phyloP scores from a whole-genome alignment of 805 yeast genomes.

The Middelhovenomyces tepae region DNA sequence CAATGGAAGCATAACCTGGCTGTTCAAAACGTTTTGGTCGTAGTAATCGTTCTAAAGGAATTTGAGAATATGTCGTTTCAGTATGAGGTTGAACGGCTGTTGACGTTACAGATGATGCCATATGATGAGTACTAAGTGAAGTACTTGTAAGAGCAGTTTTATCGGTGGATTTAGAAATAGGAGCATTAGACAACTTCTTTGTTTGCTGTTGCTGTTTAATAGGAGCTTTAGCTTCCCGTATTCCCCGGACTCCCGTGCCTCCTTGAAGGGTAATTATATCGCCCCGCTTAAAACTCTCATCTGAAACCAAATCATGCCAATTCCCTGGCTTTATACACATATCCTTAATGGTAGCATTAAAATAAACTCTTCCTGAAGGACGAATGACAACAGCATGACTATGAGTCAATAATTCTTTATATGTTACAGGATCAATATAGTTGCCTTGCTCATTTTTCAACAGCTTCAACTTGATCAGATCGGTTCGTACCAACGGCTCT shows the following conservation, averaged over 20 bases:
- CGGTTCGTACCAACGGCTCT: conserved; percentile 15
- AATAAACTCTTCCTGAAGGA: conserved; percentile 25
- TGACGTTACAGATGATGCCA: conserved; percentile 25
- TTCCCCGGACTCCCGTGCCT: conserved; percentile 12
- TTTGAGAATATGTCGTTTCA: conserved; percentile 15
- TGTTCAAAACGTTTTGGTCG: conserved; percentile 20
- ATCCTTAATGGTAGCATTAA: conserved; percentile 23
- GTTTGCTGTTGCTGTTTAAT: background rate
- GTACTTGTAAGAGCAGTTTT: conserved; percentile 8
- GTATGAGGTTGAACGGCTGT: conserved; percentile 24
- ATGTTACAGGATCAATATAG: conserved; percentile 28
- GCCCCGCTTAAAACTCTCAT: conserved; percentile 20
- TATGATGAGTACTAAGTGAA: conserved; percentile 18
- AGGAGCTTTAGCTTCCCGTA: background rate
- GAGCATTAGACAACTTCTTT: conserved; percentile 1
- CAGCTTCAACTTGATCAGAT: conserved; percentile 21
- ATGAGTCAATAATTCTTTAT: conserved; percentile 21
- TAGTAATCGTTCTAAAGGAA: conserved; percentile 21
- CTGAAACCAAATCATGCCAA: conserved; percentile 26
- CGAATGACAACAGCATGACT: conserved; percentile 22
- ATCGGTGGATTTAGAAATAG: background rate
- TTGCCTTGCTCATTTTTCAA: conserved; percentile 13
- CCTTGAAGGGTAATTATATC: conserved; percentile 22
- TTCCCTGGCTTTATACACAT: conserved; percentile 22
- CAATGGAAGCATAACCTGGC: conserved; percentile 22